Base-by-base conservation (phyloP, 2,329 filamentous ascomycete genomes). In the Colletotrichum lupini region DNA sequence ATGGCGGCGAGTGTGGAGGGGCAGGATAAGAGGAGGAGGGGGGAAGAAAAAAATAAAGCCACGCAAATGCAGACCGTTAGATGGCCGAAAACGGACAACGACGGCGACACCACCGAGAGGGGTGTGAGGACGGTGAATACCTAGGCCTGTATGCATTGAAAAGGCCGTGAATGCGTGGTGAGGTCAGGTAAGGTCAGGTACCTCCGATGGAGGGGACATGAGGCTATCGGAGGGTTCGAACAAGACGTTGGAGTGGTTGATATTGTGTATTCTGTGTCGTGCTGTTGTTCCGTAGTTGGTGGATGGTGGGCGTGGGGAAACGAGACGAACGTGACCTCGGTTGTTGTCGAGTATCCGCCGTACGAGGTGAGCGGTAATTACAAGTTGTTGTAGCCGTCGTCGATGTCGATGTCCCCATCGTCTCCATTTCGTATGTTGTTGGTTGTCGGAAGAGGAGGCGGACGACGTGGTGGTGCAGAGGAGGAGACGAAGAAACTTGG, bases 1-100 rank as follows among this genome's bases (percentile, higher is more conserved):
- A 60, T 64, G 19, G 60, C 71, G 59, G 72, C 60, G 52, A 68
- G 52, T 72, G 70, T 72, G 62, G 65, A 69, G 74, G 63, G 62
- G 72, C 42, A 56, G 67, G 12, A 8, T 19, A 26, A 19, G 19
- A 42, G 19, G 32, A 12, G 26, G 49, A 62, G 58, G 62, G 22
- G 42, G 46, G 26, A 60, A 19, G 61, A 60, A 46, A 71, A 71
- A 70, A 67, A 65, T 24, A 46, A 71, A 67, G 59, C 37, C 63
- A 74, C 61, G 62, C 68, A 57, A 69, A 68, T n/a, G 22, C 55
- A 62, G 53, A 35, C 58, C 61, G 65, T 73, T 75, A 65, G 60
- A 59, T 60, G 32, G 53, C 68, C 59, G 49, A 42, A 67, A 67
- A 37, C 49, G 55, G 66, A 64, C 65, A 53, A 28, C 19, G 55